Percentiles rank a stretch among this genome's conserved stretches.
These are phyloP conservation scores for Colletotrichum echinochloae DNA, from an alignment of 2,329 filamentous ascomycete species.

Conservation along the genomic window DNA sequence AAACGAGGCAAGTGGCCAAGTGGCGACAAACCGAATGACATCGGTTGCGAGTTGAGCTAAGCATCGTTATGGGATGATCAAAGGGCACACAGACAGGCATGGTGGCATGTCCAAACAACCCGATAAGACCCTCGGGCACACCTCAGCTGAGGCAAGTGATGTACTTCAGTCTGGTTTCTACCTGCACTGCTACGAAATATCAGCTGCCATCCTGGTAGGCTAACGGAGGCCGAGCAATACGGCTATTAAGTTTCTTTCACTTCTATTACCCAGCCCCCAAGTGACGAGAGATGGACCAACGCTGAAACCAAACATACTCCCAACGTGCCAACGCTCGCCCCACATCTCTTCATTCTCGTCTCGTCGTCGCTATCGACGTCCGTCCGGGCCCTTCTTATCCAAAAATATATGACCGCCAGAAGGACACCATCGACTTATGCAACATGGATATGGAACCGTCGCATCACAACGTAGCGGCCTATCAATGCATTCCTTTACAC, in stretches of 20 bases:
- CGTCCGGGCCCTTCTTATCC: not conserved
- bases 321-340: not conserved
- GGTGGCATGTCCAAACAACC: not conserved
- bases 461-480: not conserved
- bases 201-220: not conserved
- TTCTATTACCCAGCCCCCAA: not conserved
- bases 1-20: conserved; percentile 18
- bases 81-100: no score
- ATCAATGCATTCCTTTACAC: not conserved
- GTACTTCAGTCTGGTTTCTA: not conserved
- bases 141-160: not conserved
- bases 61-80: not conserved
- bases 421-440: not conserved
- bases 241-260: not conserved
- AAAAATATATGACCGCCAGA: not conserved
- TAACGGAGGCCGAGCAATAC: not conserved
- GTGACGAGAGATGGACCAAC: not conserved
- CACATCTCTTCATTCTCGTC: not conserved
- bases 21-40: conserved; percentile 15
- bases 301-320: conserved; percentile 3
- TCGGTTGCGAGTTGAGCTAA: not conserved
- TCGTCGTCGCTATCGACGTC: not conserved
- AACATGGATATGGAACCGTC: not conserved
- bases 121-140: not conserved
- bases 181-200: not conserved